Percentiles rank a stretch among this genome's conserved stretches.
Conservation (phyloP, 768 basidiomycete genomes). For the Neoboletus brunneissimus region DNA sequence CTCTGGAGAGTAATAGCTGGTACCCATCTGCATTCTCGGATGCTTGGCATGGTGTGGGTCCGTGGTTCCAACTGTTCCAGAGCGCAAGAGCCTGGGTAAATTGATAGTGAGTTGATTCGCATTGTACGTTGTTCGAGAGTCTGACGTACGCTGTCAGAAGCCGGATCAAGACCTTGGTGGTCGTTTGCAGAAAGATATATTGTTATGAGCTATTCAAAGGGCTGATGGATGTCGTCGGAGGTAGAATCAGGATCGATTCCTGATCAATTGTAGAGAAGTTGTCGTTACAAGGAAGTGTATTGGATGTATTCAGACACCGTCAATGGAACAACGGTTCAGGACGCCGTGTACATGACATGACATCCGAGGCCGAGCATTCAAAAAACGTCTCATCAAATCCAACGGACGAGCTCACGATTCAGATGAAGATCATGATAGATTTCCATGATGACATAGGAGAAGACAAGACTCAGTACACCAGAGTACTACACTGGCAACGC, state of each 20-base stretch:
- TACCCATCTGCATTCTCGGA: conserved; percentile 59
- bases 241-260: background rate
- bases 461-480: background rate
- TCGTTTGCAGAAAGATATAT: conserved; percentile 1
- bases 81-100: conserved; percentile 72
- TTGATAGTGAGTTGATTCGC: conserved; percentile 20
- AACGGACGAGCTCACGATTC: background rate
- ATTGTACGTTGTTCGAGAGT: conserved; percentile 25
- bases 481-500: background rate
- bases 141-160: conserved; percentile 1
- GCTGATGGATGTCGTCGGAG: background rate
- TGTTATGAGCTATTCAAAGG: conserved; percentile 2
- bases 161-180: background rate
- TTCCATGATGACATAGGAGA: background rate
- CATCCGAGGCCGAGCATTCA: background rate
- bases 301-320: background rate
- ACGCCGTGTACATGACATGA: background rate
- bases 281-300: background rate
- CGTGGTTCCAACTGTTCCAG: conserved; percentile 96
- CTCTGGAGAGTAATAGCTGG: conserved; percentile 90
- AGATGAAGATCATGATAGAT: background rate
- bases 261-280: background rate
- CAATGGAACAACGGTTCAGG: background rate
- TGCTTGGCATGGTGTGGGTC: conserved; percentile 73
- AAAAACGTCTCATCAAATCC: background rate